Percentiles rank a stretch among this genome's conserved stretches.
These are phyloP conservation scores for Candida corydali DNA, from an alignment of 805 yeast genomes.

Conservation along the genomic window DNA sequence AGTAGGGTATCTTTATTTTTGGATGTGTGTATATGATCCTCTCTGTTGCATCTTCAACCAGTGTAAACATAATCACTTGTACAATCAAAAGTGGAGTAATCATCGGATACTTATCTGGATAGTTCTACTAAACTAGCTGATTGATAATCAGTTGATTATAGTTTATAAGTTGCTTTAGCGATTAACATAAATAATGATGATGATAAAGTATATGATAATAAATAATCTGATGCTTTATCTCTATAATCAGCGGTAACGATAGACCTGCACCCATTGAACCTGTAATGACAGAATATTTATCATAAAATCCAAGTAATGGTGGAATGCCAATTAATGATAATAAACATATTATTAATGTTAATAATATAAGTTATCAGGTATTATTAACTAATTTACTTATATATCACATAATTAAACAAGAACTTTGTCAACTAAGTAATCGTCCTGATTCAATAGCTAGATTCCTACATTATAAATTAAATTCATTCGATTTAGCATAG, in stretches of 20 bases:
- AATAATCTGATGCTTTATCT: background rate
- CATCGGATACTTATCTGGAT: too few relatives aligned
- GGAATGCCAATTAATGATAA: background rate
- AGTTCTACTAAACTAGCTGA: background rate
- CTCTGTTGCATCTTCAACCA: too few relatives aligned
- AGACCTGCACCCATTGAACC: background rate
- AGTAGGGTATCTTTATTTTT: too few relatives aligned
- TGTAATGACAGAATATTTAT: background rate
- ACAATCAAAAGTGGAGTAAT: too few relatives aligned
- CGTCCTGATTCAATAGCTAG: too few relatives aligned
- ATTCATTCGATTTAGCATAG: too few relatives aligned
- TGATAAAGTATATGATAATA: background rate
- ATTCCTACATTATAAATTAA: too few relatives aligned
- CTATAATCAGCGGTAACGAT: background rate
- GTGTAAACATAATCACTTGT: too few relatives aligned
- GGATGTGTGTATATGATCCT: too few relatives aligned
- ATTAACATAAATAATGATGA: background rate
- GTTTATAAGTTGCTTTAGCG: background rate
- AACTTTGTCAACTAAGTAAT: too few relatives aligned
- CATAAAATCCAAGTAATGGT: background rate
- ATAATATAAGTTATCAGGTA: background rate
- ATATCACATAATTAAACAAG: too few relatives aligned
- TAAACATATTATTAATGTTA: background rate
- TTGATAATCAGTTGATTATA: background rate
- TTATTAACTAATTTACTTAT: background rate